These are phyloP conservation scores for Puccinia brachypodii DNA, from an alignment of 1,284 basidiomycete genomes.

Conservation along the genomic window DNA sequence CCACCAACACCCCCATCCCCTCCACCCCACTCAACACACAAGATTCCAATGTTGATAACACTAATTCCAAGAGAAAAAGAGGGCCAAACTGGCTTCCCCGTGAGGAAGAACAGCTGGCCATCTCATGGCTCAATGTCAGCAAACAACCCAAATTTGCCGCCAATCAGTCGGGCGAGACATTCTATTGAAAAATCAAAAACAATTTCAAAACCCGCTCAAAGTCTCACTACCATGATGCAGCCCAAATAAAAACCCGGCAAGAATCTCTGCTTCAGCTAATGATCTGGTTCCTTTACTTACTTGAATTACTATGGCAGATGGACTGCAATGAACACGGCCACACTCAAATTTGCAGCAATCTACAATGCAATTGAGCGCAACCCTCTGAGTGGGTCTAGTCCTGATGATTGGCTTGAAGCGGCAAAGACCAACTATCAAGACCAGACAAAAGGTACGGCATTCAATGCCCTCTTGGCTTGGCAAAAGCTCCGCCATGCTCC, in stretches of 20 bases:
- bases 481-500: background rate
- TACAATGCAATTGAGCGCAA: constrained; percentile 19
- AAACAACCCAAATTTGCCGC: background rate
- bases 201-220: constrained; percentile 5
- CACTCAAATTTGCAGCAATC: background rate
- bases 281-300: background rate
- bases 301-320: background rate
- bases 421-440: constrained; percentile 5
- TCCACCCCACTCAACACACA: background rate
- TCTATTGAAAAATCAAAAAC: background rate
- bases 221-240: background rate
- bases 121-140: constrained; percentile 12
- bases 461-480: background rate
- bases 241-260: background rate
- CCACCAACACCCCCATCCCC: background rate
- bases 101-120: constrained; percentile 23
- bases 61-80: background rate
- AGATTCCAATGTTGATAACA: background rate
- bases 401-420: background rate
- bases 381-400: background rate
- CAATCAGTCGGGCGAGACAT: constrained; percentile 1
- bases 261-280: background rate
- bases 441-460: background rate
- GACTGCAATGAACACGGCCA: background rate
- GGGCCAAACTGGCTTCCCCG: constrained; percentile 12